Evolutionary conservation across 2,329 filamentous ascomycete genomes (phyloP), one percentile per base, ranked within the genome.

Genomic region (Monilinia fructicola): DNA sequence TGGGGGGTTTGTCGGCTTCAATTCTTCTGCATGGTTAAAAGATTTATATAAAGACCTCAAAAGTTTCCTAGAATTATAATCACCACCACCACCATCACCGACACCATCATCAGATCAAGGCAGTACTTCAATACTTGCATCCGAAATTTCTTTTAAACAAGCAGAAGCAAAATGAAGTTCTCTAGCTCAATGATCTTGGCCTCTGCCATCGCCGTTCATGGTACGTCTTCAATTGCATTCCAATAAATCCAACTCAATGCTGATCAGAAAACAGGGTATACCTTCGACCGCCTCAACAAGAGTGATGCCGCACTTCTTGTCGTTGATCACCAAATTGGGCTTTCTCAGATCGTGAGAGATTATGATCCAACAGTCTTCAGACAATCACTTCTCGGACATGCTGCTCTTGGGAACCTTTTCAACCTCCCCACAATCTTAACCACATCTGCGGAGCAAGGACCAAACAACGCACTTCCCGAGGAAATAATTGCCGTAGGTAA

Each of bases 401-500:
- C 89, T 23, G 84, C 84, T 7, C 75, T 92, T 2, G 89, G 85
- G 66, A 84, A 87, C 64, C 78, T 87, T 65, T 93, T 92, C 73
- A 78, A 87, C 73, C 75, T 91, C 3, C 90, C 90, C 6, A 85
- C 89, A 7, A 81, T 93, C 67, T 77, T 93, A 79, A 90, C 88
- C 12, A 90, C 87, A 6, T 92, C 89, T 9, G 87, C 88, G 4
- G 83, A 92, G 72, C 79, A 77, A 53, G 81, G 80, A 81, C 89
- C 90, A 59, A 93, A 92, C 75, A 90, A 90, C 1, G 86, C 84
- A 1, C 79, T 92, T 1, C 87, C 89, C 12, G 85, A 88, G 72
- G 90, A 91, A 73, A 89, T 93, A 69, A 75, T 84, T 6, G 81
- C 87, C 23, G 71, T 71, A 44, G 62, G 69, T 59, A 44, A 10